Percentiles rank a stretch among this genome's conserved stretches.
phyloP scores from a whole-genome alignment of 208 protist species.

The Leishmania mexicana region DNA sequence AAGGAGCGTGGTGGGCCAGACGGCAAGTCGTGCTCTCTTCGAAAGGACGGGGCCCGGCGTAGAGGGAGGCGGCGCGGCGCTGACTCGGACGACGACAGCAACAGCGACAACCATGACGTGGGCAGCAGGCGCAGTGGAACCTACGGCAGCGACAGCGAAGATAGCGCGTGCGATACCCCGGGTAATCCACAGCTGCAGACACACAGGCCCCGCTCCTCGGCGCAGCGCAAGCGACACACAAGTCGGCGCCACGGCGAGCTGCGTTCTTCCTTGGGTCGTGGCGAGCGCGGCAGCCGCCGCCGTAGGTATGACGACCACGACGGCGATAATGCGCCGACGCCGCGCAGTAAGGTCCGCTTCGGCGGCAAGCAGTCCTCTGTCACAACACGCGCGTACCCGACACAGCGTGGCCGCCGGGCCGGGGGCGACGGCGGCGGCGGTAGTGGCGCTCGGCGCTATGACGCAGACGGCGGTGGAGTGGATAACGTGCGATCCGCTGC shows the following conservation, averaged over 20 bases:
- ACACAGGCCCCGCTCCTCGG: slow-evolving; percentile 35
- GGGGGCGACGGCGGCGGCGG: neutral
- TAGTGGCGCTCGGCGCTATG: neutral
- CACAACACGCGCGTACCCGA: slow-evolving; percentile 5
- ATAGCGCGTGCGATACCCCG: slow-evolving; percentile 28
- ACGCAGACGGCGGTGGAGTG: slow-evolving; percentile 7
- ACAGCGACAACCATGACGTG: slow-evolving; percentile 12
- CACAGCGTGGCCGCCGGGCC: neutral
- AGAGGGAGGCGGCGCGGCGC: neutral
- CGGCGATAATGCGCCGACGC: slow-evolving; percentile 5
- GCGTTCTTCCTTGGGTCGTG: neutral
- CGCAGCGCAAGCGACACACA: slow-evolving; percentile 4
- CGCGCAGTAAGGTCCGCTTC: neutral
- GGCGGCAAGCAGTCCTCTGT: slow-evolving; percentile 9
- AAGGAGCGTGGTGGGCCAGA: neutral
- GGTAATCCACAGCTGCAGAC: slow-evolving; percentile 60
- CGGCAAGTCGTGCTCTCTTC: neutral
- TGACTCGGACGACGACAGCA: neutral
- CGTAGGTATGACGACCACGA: neutral
- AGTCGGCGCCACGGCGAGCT: slow-evolving; percentile 3
- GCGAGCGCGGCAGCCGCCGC: neutral
- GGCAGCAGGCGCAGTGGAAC: neutral
- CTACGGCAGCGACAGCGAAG: slow-evolving; percentile 4
- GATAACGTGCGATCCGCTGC: slow-evolving; percentile 18
- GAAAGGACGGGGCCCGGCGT: neutral